Evolutionary conservation across 148 eudicot genomes (phyloP).

Genomic region (Camellia granthamiana): DNA sequence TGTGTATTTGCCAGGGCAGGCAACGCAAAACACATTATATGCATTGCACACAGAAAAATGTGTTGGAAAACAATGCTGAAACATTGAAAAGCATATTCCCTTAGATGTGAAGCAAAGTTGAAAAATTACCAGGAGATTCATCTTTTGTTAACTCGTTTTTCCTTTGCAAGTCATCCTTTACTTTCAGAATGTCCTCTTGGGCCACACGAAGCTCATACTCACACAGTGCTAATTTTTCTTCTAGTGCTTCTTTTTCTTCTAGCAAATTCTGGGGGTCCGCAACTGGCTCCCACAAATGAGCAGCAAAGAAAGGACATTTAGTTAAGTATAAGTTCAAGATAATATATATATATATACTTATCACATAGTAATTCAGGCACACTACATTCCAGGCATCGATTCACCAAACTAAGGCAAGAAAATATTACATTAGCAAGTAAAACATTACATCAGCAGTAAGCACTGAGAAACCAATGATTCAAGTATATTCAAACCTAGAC

Average conservation of each 20-base stretch:
- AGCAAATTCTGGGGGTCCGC: constrained; percentile 95
- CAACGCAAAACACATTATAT: background rate
- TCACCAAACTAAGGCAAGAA: background rate
- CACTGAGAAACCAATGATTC: background rate
- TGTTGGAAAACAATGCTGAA: background rate
- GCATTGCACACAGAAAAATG: background rate
- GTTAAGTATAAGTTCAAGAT: constrained; percentile 11
- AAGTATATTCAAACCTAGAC: background rate
- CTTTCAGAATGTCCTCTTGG: constrained; percentile 71
- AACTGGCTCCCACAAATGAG: constrained; percentile 42
- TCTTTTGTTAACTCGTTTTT: constrained; percentile 42
- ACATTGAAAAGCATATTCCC: background rate
- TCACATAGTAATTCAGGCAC: background rate
- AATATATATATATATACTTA: background rate
- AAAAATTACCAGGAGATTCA: constrained; percentile 49
- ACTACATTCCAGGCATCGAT: background rate
- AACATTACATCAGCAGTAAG: background rate
- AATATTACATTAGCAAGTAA: background rate
- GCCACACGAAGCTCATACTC: constrained; percentile 96
- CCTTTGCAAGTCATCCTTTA: constrained; percentile 75
- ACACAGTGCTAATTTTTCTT: constrained; percentile 74
- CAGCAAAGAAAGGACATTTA: constrained; percentile 8
- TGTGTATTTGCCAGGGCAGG: background rate
- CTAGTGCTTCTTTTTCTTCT: constrained; percentile 87
- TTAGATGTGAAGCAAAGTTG: background rate